These are phyloP conservation scores for Cordyceps militaris DNA, from an alignment of 2,329 filamentous ascomycete species.

Conservation along the genomic window DNA sequence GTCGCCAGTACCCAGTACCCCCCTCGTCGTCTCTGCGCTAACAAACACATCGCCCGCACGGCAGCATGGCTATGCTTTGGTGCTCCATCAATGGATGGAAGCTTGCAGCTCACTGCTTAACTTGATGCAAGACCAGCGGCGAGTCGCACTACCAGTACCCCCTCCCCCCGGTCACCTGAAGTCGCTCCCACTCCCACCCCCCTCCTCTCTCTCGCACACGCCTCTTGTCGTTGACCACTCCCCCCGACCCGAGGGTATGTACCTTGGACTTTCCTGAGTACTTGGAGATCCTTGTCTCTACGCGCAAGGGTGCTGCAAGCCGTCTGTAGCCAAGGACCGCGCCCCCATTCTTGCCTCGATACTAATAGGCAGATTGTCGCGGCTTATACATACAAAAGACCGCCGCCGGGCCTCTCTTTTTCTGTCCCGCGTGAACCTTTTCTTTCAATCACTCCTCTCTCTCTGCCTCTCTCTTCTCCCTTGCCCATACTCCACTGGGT, in stretches of 20 bases:
- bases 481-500: background rate
- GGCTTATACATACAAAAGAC: slow-evolving; percentile 13
- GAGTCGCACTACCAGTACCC: background rate
- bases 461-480: background rate
- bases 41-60: slow-evolving; percentile 7
- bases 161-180: background rate
- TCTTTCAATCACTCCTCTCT: background rate
- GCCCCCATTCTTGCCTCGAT: slow-evolving; percentile 5
- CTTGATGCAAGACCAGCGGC: background rate
- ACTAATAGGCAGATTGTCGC: slow-evolving; percentile 4
- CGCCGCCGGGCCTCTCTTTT: slow-evolving; percentile 7
- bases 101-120: background rate
- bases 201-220: background rate
- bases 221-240: background rate
- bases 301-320: slow-evolving; percentile 5
- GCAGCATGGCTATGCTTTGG: background rate
- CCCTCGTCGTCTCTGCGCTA: slow-evolving; percentile 1
- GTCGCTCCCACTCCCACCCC: background rate
- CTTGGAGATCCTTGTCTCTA: background rate
- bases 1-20: background rate
- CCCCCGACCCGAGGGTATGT: background rate
- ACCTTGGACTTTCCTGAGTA: slow-evolving; percentile 7
- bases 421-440: background rate
- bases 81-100: background rate
- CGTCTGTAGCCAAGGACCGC: background rate